Evolutionary conservation across 2,329 filamentous ascomycete species (phyloP).

Genomic region (Chaetomium sp.): DNA sequence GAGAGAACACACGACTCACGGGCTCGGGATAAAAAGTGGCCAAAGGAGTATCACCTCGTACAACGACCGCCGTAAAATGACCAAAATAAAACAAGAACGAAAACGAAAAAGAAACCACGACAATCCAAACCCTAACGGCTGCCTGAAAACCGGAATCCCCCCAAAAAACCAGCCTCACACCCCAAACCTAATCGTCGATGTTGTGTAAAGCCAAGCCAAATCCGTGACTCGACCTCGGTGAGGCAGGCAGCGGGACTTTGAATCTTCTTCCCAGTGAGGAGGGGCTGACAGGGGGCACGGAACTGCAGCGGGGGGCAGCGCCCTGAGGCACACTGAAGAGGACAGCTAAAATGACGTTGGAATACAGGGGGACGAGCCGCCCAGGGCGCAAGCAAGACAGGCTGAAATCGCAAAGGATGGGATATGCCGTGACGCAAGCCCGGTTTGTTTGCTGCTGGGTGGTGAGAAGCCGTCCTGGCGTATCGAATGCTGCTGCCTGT

Average conservation of each 20-base stretch:
- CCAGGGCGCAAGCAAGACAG: background rate
- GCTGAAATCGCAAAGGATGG: background rate
- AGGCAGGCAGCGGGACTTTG: no score
- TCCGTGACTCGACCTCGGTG: no score
- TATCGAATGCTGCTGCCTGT: slow-evolving; percentile 16
- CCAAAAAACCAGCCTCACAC: background rate
- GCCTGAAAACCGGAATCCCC: background rate
- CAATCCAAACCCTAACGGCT: background rate
- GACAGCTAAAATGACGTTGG: background rate
- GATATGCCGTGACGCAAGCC: slow-evolving; percentile 2
- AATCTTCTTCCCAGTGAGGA: no score
- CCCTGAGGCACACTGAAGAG: no score
- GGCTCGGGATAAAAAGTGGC: no score
- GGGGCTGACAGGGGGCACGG: no score
- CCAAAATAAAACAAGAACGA: background rate
- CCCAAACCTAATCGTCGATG: background rate
- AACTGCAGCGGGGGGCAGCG: no score
- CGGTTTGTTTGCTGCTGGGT: background rate
- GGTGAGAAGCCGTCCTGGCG: slow-evolving; percentile 1
- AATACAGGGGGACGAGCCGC: background rate
- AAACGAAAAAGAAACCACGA: background rate
- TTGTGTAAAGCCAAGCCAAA: background rate
- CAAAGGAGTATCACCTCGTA: no score
- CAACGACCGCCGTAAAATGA: background rate
- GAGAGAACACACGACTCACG: no score